Percentiles rank a stretch among this genome's conserved stretches.
These are phyloP conservation scores for Stemphylium lycopersici DNA, from an alignment of 2,329 filamentous ascomycete species.

Conservation along the genomic window DNA sequence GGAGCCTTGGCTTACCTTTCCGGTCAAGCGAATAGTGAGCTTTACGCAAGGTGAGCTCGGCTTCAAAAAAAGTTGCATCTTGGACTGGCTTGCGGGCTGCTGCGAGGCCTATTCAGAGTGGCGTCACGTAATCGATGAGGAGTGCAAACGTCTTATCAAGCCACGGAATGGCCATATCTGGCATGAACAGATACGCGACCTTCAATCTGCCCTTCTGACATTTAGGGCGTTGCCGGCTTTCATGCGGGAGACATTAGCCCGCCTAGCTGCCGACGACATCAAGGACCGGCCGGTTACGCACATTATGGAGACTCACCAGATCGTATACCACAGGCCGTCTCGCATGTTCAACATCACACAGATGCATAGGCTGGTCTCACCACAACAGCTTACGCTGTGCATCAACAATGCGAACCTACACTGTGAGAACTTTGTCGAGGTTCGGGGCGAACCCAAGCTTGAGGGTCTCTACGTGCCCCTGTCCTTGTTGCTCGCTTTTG, in stretches of 20 bases:
- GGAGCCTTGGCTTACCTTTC: slow-evolving; percentile 22
- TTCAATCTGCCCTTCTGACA: slow-evolving; percentile 10
- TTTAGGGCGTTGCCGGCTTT: slow-evolving; percentile 6
- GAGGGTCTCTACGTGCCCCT: slow-evolving; percentile 23
- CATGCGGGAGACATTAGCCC: slow-evolving; percentile 9
- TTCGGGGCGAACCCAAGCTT: slow-evolving; percentile 24
- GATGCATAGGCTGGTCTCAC: slow-evolving; percentile 17
- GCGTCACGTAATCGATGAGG: slow-evolving; percentile 6
- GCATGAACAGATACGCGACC: not conserved
- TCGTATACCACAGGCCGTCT: slow-evolving; percentile 23
- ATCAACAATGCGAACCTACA: slow-evolving; percentile 6
- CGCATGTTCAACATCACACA: slow-evolving; percentile 29
- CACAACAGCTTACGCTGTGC: not conserved
- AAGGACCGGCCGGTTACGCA: not conserved
- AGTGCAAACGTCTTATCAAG: slow-evolving; percentile 4
- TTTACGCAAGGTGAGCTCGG: not conserved
- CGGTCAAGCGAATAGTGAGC: slow-evolving; percentile 3
- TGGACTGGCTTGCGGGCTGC: slow-evolving; percentile 17
- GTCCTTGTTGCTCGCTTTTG: slow-evolving; percentile 12
- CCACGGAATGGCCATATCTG: not conserved
- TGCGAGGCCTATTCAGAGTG: slow-evolving; percentile 16
- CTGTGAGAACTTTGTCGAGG: slow-evolving; percentile 25
- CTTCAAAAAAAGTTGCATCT: slow-evolving; percentile 5
- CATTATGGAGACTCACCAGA: slow-evolving; percentile 5
- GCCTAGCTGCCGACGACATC: not conserved